Evolutionary conservation across 768 basidiomycete species (phyloP).

Genomic region (Russula emetica): DNA sequence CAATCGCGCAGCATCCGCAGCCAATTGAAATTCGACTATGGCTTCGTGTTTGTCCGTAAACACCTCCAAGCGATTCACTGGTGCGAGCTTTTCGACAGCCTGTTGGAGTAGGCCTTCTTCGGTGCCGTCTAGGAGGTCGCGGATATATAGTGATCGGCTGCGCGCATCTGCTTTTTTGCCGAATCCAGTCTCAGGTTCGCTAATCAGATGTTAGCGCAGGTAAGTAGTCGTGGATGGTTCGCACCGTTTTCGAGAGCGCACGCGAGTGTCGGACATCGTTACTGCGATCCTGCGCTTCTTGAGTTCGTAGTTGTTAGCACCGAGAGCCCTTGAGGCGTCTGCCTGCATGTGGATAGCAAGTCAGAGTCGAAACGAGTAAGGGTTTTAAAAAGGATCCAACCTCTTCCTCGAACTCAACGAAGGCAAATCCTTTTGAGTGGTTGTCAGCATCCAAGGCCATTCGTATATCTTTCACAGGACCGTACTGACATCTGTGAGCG

Average conservation of each 20-base stretch:
- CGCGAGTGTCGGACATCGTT: slow-evolving; percentile 73
- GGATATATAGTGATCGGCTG: slow-evolving; percentile 71
- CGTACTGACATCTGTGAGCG: slow-evolving; percentile 53
- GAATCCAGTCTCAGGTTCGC: slow-evolving; percentile 51
- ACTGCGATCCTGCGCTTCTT: slow-evolving; percentile 90
- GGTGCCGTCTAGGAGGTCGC: slow-evolving; percentile 65
- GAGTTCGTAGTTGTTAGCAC: slow-evolving; percentile 81
- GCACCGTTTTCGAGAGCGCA: slow-evolving; percentile 32
- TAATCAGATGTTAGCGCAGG: neutral
- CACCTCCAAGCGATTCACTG: slow-evolving; percentile 70
- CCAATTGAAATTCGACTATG: slow-evolving; percentile 59
- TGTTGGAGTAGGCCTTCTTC: slow-evolving; percentile 95
- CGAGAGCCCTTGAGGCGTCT: slow-evolving; percentile 64
- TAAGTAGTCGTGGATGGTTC: slow-evolving; percentile 13
- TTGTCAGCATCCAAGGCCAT: slow-evolving; percentile 70
- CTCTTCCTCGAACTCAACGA: slow-evolving; percentile 84
- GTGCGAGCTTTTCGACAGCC: slow-evolving; percentile 69
- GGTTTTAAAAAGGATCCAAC: slow-evolving; percentile 40
- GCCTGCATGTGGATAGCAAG: slow-evolving; percentile 40
- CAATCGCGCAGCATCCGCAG: slow-evolving; percentile 76
- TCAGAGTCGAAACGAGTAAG: neutral
- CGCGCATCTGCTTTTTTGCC: slow-evolving; percentile 53
- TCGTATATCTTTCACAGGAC: slow-evolving; percentile 74
- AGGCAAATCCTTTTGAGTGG: slow-evolving; percentile 79
- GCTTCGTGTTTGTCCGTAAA: slow-evolving; percentile 59